Evolutionary conservation across 495 filamentous ascomycete species (phyloP).

Genomic region (Aspergillus indologenus): DNA sequence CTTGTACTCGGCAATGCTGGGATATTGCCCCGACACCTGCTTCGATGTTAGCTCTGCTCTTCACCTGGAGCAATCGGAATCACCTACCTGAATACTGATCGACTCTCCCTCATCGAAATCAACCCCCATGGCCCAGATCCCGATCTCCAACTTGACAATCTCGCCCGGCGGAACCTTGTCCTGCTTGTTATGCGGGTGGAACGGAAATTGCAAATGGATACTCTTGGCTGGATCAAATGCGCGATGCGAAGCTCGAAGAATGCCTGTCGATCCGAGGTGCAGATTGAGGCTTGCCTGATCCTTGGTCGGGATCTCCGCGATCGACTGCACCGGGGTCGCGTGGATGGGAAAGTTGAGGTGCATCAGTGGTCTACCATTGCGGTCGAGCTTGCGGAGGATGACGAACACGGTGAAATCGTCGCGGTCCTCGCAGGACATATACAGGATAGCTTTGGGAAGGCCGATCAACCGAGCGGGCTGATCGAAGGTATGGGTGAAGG

Average conservation of each 20-base stretch:
- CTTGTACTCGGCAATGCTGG: constrained; percentile 33
- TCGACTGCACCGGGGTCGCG: constrained; percentile 26
- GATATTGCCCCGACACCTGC: constrained; percentile 36
- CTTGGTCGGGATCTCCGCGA: constrained; percentile 33
- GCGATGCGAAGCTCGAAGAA: constrained; percentile 35
- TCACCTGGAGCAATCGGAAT: background rate
- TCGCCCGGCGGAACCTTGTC: constrained; percentile 33
- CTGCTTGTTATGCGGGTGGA: constrained; percentile 32
- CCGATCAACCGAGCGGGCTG: constrained; percentile 29
- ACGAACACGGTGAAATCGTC: constrained; percentile 44
- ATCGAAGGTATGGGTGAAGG: constrained; percentile 34
- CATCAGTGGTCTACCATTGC: constrained; percentile 30
- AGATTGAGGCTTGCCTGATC: constrained; percentile 23
- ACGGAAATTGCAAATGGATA: constrained; percentile 32
- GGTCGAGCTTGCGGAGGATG: constrained; percentile 36
- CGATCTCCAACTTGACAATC: constrained; percentile 33
- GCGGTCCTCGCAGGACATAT: constrained; percentile 36
- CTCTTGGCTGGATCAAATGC: constrained; percentile 23
- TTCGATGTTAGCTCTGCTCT: background rate
- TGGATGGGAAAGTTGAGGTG: constrained; percentile 35
- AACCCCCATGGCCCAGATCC: constrained; percentile 34
- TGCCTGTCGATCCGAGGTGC: constrained; percentile 31
- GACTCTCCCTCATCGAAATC: constrained; percentile 31
- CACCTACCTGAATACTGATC: constrained; percentile 25
- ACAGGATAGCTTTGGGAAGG: constrained; percentile 36